A percentile compares a stretch with the other conserved stretches of the same genome.
Conservation (phyloP, 2,329 filamentous ascomycete species). For the Chaetomiaceae sp. region DNA sequence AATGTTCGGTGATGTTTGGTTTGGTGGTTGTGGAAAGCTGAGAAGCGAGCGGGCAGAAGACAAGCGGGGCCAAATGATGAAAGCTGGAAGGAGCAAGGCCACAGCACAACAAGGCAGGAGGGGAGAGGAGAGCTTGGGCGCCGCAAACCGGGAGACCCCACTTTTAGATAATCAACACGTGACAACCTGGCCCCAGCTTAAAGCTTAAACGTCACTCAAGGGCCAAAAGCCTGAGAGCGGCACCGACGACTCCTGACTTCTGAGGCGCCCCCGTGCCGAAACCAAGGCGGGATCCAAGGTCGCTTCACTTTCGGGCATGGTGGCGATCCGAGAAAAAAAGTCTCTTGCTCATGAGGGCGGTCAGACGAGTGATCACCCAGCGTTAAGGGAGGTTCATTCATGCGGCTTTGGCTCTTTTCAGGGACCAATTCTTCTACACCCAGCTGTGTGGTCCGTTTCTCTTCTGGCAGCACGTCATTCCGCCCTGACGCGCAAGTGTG, state of each 20-base stretch:
- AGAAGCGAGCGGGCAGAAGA: constrained; percentile 19
- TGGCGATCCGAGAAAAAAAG: too few species aligned
- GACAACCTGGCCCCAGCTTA: too few species aligned
- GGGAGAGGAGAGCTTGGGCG: constrained; percentile 20
- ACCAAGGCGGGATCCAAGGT: not conserved
- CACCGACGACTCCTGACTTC: not conserved
- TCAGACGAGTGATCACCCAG: too few species aligned
- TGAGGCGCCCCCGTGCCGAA: constrained; percentile 4
- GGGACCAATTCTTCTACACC: too few species aligned
- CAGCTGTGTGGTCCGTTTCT: too few species aligned
- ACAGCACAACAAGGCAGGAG: constrained; percentile 27
- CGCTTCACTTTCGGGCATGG: too few species aligned
- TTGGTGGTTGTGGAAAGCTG: too few species aligned
- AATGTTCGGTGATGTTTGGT: constrained; percentile 9
- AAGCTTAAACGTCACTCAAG: not conserved
- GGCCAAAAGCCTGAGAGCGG: constrained; percentile 6
- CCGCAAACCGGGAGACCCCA: constrained; percentile 21
- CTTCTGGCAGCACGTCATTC: too few species aligned
- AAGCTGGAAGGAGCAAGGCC: constrained; percentile 29
- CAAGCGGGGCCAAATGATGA: constrained; percentile 22
- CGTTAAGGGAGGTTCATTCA: too few species aligned
- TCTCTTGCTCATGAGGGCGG: too few species aligned
- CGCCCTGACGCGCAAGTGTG: too few species aligned
- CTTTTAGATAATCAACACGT: constrained; percentile 15
- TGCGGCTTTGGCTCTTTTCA: too few species aligned